Percentiles rank a stretch among this genome's conserved stretches.
phyloP scores from a whole-genome alignment of 208 protist species.

The Angomonas deanei region DNA sequence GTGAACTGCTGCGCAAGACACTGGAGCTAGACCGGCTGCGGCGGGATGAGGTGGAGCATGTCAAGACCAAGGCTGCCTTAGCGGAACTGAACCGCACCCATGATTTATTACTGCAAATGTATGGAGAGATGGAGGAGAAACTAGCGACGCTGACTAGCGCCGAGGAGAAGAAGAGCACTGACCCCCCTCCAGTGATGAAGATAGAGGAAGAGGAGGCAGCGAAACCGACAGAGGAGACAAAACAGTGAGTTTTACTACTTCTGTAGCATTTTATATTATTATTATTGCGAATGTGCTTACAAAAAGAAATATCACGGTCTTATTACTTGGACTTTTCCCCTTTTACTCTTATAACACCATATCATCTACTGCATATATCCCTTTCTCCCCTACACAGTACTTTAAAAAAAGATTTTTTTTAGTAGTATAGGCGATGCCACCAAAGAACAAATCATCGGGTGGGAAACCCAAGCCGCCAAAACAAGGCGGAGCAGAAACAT shows the following conservation, averaged over 20 bases:
- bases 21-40: slow-evolving; percentile 65
- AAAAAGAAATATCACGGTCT: too few relatives aligned
- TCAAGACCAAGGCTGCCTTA: slow-evolving; percentile 20
- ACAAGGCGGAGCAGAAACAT: neutral
- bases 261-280: neutral
- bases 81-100: slow-evolving; percentile 41
- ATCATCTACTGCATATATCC: neutral
- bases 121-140: slow-evolving; percentile 72
- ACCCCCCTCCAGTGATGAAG: neutral
- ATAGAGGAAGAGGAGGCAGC: too few relatives aligned
- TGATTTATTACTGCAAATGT: slow-evolving; percentile 75
- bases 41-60: slow-evolving; percentile 17
- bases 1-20: slow-evolving; percentile 68
- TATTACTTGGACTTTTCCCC: neutral
- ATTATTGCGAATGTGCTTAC: neutral
- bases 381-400: neutral
- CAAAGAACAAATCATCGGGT: neutral
- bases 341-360: neutral
- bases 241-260: too few relatives aligned
- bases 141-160: slow-evolving; percentile 13
- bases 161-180: neutral
- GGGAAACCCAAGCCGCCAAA: neutral
- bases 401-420: too few relatives aligned
- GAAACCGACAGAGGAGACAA: too few relatives aligned
- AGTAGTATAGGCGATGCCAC: too few relatives aligned